Evolutionary conservation across 108 stramenopile genomes (phyloP).

Genomic region (Epithemia pelagica): DNA sequence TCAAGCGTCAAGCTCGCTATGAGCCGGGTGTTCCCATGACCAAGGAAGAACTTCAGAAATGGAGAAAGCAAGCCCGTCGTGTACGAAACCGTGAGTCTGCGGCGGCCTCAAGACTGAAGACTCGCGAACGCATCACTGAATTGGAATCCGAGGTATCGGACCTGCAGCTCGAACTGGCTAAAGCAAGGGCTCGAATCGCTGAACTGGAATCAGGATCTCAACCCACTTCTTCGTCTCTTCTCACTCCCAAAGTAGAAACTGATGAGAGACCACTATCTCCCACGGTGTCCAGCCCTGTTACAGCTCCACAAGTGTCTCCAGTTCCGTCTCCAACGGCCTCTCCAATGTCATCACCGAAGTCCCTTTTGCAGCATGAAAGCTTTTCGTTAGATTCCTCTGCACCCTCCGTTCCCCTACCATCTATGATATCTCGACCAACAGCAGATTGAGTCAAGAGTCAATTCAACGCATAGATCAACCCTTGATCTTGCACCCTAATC

Average conservation of each 20-base stretch:
- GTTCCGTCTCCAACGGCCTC: not conserved
- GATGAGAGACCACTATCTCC: not conserved
- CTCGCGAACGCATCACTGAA: conserved; percentile 46
- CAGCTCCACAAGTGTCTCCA: not conserved
- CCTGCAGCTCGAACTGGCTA: conserved; percentile 39
- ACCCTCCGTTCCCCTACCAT: conserved; percentile 6
- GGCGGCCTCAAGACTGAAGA: conserved; percentile 55
- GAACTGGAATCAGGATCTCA: conserved; percentile 43
- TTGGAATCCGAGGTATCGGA: conserved; percentile 54
- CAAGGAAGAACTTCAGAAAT: conserved; percentile 48
- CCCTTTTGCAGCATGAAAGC: not conserved
- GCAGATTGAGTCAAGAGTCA: conserved; percentile 31
- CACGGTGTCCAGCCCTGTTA: no score
- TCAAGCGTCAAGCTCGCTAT: conserved; percentile 46
- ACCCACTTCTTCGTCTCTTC: not conserved
- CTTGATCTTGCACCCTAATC: not conserved
- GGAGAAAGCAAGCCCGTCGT: conserved; percentile 75
- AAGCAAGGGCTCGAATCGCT: conserved; percentile 42
- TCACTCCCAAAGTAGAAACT: not conserved
- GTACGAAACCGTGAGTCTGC: conserved; percentile 72
- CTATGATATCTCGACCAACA: conserved; percentile 48
- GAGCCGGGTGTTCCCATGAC: conserved; percentile 57
- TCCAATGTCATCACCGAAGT: not conserved
- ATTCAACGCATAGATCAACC: conserved; percentile 3
- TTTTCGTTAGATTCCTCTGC: conserved; percentile 12